Conservation (phyloP, 352 stramenopile genomes). For the Phytopythium oedochilum region DNA sequence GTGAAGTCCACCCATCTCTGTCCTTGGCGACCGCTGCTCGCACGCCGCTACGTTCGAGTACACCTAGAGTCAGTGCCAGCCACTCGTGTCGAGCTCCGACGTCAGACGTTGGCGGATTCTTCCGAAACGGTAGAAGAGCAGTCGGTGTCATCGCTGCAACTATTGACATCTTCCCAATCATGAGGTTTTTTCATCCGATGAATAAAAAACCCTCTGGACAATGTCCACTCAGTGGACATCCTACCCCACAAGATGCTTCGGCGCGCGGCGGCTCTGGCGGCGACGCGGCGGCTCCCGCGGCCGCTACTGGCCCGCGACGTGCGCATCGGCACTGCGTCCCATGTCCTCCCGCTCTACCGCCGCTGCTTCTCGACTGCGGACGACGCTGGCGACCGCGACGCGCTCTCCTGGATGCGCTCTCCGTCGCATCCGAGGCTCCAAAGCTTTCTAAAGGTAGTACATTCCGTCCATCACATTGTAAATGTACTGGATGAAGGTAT, state of each 20-base stretch:
- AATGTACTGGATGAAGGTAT: not conserved
- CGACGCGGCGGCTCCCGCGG: not conserved
- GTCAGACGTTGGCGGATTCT: no score
- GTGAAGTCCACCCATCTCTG: no score
- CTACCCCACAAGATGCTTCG: not conserved
- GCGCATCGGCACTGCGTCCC: not conserved
- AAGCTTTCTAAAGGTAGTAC: conserved; percentile 54
- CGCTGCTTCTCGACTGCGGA: not conserved
- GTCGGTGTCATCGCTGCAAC: not conserved
- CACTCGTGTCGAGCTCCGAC: no score
- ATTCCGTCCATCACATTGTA: not conserved
- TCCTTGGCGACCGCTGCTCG: no score
- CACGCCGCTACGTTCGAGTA: no score
- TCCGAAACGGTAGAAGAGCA: conserved; percentile 1
- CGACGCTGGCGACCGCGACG: not conserved
- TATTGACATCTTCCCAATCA: not conserved
- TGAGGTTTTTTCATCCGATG: not conserved
- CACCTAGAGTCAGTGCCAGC: no score
- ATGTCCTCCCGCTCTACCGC: no score
- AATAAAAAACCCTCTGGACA: not conserved
- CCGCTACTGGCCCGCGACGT: not conserved
- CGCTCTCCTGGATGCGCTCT: conserved; percentile 44
- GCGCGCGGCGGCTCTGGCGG: not conserved
- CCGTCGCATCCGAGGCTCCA: conserved; percentile 37
- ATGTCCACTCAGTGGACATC: not conserved